A percentile compares a stretch with the other conserved stretches of the same genome.
These are phyloP conservation scores for Coccomyxa subellipsoidea DNA, from an alignment of 163 green algal species.

Conservation along the genomic window DNA sequence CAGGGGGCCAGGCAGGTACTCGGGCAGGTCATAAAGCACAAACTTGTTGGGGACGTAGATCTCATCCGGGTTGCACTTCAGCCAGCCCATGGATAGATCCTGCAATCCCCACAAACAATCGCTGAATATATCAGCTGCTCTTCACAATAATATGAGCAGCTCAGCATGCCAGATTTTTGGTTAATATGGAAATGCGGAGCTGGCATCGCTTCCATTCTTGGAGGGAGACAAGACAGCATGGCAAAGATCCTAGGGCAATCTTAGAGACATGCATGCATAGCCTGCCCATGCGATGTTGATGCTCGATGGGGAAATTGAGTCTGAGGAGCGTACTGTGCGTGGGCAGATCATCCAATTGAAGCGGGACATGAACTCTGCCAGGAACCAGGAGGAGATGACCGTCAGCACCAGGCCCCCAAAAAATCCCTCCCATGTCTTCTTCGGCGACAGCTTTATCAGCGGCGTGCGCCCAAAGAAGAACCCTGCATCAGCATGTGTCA, in stretches of 20 bases:
- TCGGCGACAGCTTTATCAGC: constrained; percentile 97
- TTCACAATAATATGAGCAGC: too few species aligned
- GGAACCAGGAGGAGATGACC: constrained; percentile 61
- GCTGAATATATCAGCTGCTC: too few species aligned
- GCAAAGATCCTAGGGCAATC: too few species aligned
- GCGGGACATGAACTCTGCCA: constrained; percentile 60
- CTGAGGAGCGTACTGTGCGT: constrained; percentile 42
- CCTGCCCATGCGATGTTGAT: too few species aligned
- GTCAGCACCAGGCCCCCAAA: constrained; percentile 81
- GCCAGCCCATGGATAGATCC: constrained; percentile 80
- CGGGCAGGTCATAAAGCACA: constrained; percentile 33
- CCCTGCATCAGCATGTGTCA: too few species aligned
- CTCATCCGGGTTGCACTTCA: constrained; percentile 66
- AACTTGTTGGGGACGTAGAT: constrained; percentile 55
- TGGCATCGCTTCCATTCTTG: too few species aligned
- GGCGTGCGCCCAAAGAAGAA: constrained; percentile 94
- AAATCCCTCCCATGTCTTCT: constrained; percentile 99
- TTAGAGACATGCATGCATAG: too few species aligned
- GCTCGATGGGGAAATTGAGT: too few species aligned
- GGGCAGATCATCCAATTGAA: constrained; percentile 94
- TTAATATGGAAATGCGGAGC: too few species aligned
- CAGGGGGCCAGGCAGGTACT: constrained; percentile 24
- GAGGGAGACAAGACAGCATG: too few species aligned
- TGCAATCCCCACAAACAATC: constrained; percentile 18
- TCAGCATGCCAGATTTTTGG: too few species aligned